A percentile compares a stretch with the other conserved stretches of the same genome.
Evolutionary conservation across 176 grass and related monocot genomes (phyloP).

Genomic region (Paspalum notatum): DNA sequence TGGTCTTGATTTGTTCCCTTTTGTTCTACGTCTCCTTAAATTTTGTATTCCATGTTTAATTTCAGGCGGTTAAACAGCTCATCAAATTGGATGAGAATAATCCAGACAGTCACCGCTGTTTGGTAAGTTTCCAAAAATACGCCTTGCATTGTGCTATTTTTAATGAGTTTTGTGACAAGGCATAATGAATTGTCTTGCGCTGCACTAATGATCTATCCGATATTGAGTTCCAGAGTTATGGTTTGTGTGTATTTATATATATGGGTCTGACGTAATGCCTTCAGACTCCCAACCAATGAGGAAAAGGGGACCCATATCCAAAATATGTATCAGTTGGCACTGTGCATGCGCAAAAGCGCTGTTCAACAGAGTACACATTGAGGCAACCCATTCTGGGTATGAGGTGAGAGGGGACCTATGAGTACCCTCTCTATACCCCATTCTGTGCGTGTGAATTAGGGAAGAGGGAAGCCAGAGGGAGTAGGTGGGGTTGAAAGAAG

Average conservation of each 20-base stretch:
- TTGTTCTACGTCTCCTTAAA: background rate
- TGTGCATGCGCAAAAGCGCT: no score
- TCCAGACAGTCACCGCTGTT: conserved; percentile 83
- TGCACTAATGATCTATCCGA: conserved; percentile 22
- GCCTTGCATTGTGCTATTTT: conserved; percentile 10
- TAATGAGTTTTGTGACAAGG: background rate
- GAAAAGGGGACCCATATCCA: no score
- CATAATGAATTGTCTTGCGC: conserved; percentile 1
- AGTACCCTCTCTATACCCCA: no score
- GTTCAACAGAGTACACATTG: no score
- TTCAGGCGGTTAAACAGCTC: conserved; percentile 93
- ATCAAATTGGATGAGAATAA: conserved; percentile 83
- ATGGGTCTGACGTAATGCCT: background rate
- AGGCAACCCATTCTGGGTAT: no score
- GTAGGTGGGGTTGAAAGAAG: no score
- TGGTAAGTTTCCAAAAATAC: conserved; percentile 64
- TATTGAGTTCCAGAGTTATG: conserved; percentile 20
- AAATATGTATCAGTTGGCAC: no score
- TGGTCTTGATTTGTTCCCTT: conserved; percentile 6
- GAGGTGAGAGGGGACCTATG: no score
- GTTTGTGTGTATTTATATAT: conserved; percentile 5
- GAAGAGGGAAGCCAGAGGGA: no score
- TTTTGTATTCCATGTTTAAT: conserved; percentile 28
- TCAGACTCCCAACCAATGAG: no score
- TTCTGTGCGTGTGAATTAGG: no score